phyloP scores from a whole-genome alignment of 2,329 filamentous ascomycete genomes.

The Aspergillus ochraceus region DNA sequence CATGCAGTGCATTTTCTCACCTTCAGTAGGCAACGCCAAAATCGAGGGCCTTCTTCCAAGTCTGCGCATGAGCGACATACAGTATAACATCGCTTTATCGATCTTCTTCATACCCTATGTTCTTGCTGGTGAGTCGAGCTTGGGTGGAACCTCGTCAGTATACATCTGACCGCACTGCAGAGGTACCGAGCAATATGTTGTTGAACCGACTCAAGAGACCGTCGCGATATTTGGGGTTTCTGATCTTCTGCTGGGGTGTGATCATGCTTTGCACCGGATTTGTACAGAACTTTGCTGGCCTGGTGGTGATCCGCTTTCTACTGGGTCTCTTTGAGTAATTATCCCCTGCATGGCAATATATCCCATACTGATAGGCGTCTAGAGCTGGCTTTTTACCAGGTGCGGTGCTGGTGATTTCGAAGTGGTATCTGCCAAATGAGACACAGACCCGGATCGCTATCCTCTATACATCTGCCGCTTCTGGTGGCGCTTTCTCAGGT shows the following conservation, averaged over 20 bases:
- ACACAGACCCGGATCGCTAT: slow-evolving; percentile 72
- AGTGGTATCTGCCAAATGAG: slow-evolving; percentile 76
- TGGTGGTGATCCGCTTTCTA: slow-evolving; percentile 15
- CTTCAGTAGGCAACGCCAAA: slow-evolving; percentile 53
- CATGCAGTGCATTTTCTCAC: background rate
- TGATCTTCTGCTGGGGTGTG: slow-evolving; percentile 30
- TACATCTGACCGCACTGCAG: slow-evolving; percentile 38
- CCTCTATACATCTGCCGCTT: slow-evolving; percentile 75
- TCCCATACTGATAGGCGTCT: background rate
- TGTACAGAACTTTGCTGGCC: slow-evolving; percentile 16
- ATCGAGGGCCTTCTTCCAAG: slow-evolving; percentile 56
- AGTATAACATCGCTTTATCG: slow-evolving; percentile 72
- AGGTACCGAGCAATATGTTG: slow-evolving; percentile 25
- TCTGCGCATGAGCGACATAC: slow-evolving; percentile 58
- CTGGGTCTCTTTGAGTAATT: slow-evolving; percentile 27
- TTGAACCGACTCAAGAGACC: slow-evolving; percentile 37
- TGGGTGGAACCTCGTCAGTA: background rate
- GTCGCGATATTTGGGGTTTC: slow-evolving; percentile 42
- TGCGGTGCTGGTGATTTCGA: slow-evolving; percentile 73
- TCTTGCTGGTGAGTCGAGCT: slow-evolving; percentile 61
- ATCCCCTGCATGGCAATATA: background rate
- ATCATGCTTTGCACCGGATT: slow-evolving; percentile 20
- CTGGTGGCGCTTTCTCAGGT: slow-evolving; percentile 79
- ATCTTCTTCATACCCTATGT: slow-evolving; percentile 83
- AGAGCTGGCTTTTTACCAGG: slow-evolving; percentile 58